phyloP scores from a whole-genome alignment of 768 basidiomycete genomes.

The Suillus tomentosus region DNA sequence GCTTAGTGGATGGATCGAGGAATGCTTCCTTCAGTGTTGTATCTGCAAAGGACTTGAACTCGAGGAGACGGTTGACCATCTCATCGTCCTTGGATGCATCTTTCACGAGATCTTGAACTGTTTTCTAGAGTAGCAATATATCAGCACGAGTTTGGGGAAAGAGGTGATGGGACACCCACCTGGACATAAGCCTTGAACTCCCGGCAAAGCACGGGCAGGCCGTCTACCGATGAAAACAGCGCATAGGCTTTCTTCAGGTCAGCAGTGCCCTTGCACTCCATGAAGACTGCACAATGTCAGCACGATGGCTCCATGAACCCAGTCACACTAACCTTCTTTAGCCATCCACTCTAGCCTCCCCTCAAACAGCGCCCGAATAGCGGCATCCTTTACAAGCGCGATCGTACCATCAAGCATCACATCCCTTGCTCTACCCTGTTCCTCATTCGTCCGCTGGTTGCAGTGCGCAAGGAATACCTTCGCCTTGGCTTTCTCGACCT shows the following conservation, averaged over 20 bases:
- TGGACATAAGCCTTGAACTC: constrained; percentile 66
- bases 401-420: constrained; percentile 55
- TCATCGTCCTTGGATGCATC: constrained; percentile 64
- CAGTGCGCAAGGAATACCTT: constrained; percentile 56
- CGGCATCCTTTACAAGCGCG: constrained; percentile 50
- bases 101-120: constrained; percentile 65
- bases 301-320: constrained; percentile 32
- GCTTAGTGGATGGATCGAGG: constrained; percentile 37
- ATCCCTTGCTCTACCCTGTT: constrained; percentile 52
- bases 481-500: constrained; percentile 38
- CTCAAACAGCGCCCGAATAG: constrained; percentile 54
- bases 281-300: constrained; percentile 46
- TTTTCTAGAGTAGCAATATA: constrained; percentile 38
- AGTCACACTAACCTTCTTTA: constrained; percentile 35
- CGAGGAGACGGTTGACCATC: constrained; percentile 75
- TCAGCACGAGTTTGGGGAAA: constrained; percentile 1
- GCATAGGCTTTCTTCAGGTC: constrained; percentile 56
- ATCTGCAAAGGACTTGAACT: constrained; percentile 64
- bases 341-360: constrained; percentile 47
- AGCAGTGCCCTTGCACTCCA: constrained; percentile 46
- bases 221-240: constrained; percentile 60
- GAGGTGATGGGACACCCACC: constrained; percentile 37
- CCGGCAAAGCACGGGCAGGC: constrained; percentile 51
- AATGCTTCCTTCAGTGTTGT: constrained; percentile 53
- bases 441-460: constrained; percentile 51